A percentile compares a stretch with the other conserved stretches of the same genome.
These are phyloP conservation scores for Pholiota conissans DNA, from an alignment of 768 basidiomycete genomes.

Conservation along the genomic window DNA sequence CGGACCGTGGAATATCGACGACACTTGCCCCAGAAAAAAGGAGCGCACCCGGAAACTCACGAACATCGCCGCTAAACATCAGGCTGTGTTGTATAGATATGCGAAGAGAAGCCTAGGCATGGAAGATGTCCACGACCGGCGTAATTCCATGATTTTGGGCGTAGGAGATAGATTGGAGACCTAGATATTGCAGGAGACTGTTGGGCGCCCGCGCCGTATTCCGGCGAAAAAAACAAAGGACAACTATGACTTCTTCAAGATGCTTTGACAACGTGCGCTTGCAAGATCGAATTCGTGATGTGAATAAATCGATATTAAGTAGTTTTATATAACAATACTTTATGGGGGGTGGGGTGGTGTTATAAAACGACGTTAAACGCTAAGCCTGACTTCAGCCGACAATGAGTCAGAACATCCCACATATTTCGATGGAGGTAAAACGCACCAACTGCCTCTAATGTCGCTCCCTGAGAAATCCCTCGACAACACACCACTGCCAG, in stretches of 20 bases:
- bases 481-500: constrained; percentile 2
- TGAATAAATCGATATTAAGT: too few species aligned
- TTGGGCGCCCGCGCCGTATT: not conserved
- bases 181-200: not conserved
- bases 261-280: not conserved
- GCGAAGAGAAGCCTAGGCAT: not conserved
- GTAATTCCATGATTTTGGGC: not conserved
- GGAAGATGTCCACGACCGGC: not conserved
- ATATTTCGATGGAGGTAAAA: not conserved
- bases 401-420: not conserved
- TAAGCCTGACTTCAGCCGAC: not conserved
- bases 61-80: not conserved
- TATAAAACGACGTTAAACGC: not conserved
- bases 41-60: not conserved
- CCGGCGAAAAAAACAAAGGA: not conserved
- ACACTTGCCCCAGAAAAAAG: not conserved
- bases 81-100: not conserved
- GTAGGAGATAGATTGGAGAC: not conserved
- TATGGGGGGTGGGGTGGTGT: constrained; percentile 12
- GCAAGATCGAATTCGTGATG: too few species aligned
- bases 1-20: not conserved
- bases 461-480: not conserved
- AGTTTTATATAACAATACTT: constrained; percentile 16
- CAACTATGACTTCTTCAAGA: not conserved
- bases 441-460: constrained; percentile 9